These are phyloP conservation scores for Onygenales sp. DNA, from an alignment of 2,329 filamentous ascomycete genomes.

Conservation along the genomic window DNA sequence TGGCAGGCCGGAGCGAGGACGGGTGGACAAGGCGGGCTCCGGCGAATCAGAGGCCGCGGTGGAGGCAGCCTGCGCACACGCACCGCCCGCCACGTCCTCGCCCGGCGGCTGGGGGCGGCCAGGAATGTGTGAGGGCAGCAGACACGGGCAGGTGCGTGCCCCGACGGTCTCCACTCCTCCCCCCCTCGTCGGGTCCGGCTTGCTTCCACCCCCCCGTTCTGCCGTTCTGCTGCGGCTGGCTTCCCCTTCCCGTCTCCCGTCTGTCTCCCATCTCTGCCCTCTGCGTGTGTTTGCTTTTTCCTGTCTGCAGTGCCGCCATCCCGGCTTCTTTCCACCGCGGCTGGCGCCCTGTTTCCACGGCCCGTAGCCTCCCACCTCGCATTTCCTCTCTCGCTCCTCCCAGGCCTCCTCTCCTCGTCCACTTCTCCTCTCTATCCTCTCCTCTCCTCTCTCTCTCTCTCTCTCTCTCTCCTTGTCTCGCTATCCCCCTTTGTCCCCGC, in stretches of 20 bases:
- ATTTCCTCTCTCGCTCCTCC: conserved; percentile 6
- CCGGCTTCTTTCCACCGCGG: too few species aligned
- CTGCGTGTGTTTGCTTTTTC: background rate
- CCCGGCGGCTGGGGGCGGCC: background rate
- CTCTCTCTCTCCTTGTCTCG: background rate
- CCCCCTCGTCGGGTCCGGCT: background rate
- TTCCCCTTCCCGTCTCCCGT: conserved; percentile 2
- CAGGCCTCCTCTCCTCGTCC: conserved; percentile 38
- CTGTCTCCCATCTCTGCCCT: conserved; percentile 2
- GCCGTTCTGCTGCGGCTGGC: background rate
- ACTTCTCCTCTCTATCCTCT: conserved; percentile 48
- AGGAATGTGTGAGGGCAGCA: background rate
- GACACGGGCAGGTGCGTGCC: background rate
- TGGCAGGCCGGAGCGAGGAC: background rate
- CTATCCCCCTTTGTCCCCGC: too few species aligned
- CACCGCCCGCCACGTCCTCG: conserved; percentile 2
- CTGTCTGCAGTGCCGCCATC: too few species aligned
- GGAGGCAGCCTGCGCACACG: background rate
- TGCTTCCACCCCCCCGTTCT: conserved; percentile 7
- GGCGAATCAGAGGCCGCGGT: conserved; percentile 6
- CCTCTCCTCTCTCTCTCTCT: background rate
- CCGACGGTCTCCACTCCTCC: background rate
- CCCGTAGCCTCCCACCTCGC: conserved; percentile 35
- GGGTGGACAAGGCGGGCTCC: background rate
- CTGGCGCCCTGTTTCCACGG: conserved; percentile 5